Evolutionary conservation across 768 basidiomycete species (phyloP), one percentile per base, ranked within the genome.

Genomic region (Lyophyllum atratum): DNA sequence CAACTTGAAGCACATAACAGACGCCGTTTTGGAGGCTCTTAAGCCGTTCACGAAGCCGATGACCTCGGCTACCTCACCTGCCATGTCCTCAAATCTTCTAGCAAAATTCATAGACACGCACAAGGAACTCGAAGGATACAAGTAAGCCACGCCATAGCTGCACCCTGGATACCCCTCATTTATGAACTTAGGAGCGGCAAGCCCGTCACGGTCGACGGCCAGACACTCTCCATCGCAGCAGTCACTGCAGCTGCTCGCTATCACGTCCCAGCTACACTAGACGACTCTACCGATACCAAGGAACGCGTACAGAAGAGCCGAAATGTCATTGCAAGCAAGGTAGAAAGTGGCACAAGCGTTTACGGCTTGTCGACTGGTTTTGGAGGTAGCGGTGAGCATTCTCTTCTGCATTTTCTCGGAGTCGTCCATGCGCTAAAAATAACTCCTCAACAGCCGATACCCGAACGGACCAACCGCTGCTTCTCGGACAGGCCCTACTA

Each of bases 301-400:
- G 72, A 71, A 1, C 82, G 82, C 15, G 81, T 93, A 37, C 69
- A 76, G 14, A 83, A 83, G 65, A 86, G 85, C 55, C 84, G 90
- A 19, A 73, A 79, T 46, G 85, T 89, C 65, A 88, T 92, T 33
- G 73, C 83, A 1, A 77, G 80, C 66, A 92, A 92, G 70, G 84
- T 93, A 17, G 82, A 78, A 26, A 76, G 75, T 7, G 83, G 85
- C 15, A 81, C 85, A 28, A 90, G 88, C 61, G 82, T 94, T 19
- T 94, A 94, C 65, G 92, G 92, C 5, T 78, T 94, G 31, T 90
- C 87, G 47, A 90, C 90, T 4, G 90, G 90, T 31, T 90, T 88
- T 62, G 89, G 90, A 40, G 90, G 89, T 5, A 87, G 86, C 65
- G 87, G 88, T 76, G 58, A 37, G 76, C 34, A 37, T 70, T 21